Percentiles rank a stretch among this genome's conserved stretches.
Evolutionary conservation across 306 rosid genomes (phyloP).

Genomic region (peach (Prunus persica)): Prunus_persica_NCBIv2 NC_034013.1:1416501-1417000

Average conservation of each 20-base stretch:
- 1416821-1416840: constrained; percentile 36
- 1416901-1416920: constrained; percentile 43
- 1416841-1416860: constrained; percentile 27
- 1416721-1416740: constrained; percentile 42
- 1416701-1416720: constrained; percentile 28
- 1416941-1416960: no score
- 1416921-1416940: constrained; percentile 42
- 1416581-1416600: background rate
- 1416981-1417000: no score
- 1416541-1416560: background rate
- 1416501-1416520: background rate
- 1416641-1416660: background rate
- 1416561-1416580: background rate
- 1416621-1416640: background rate
- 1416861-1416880: constrained; percentile 41
- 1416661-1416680: background rate
- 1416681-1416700: constrained; percentile 7
- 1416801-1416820: constrained; percentile 3
- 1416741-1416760: constrained; percentile 29
- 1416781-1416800: background rate
- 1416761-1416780: constrained; percentile 1
- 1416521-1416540: background rate
- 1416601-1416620: no score
- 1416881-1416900: constrained; percentile 39
- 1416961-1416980: background rate